A percentile compares a stretch with the other conserved stretches of the same genome.
phyloP scores from a whole-genome alignment of 2,329 filamentous ascomycete genomes.

The Cercospora sp. region DNA sequence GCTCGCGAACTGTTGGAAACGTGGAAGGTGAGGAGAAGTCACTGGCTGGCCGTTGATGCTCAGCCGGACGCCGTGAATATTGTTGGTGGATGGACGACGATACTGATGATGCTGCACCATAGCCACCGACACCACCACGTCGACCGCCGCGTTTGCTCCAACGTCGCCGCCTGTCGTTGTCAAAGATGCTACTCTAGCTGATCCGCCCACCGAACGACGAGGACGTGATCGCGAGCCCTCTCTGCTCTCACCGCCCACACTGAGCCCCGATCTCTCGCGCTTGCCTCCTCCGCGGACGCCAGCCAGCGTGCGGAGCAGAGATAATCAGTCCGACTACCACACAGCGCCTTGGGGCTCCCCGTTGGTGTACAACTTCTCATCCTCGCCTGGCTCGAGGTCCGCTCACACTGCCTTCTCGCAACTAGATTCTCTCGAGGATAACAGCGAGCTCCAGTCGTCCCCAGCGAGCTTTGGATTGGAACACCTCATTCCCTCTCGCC shows the following conservation, averaged over 20 bases:
- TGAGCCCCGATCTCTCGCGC: conserved; percentile 29
- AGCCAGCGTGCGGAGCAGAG: conserved; percentile 31
- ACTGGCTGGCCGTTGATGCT: neutral
- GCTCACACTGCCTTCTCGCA: conserved; percentile 37
- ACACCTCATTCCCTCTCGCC: conserved; percentile 37
- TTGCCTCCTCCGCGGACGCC: conserved; percentile 35
- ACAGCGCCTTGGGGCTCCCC: conserved; percentile 92
- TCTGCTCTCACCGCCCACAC: conserved; percentile 12
- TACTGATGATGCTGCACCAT: conserved; percentile 14
- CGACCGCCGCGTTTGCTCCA: conserved; percentile 17
- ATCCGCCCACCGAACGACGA: conserved; percentile 9
- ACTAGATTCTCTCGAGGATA: conserved; percentile 33
- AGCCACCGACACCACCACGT: conserved; percentile 19
- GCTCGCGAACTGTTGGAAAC: conserved; percentile 12
- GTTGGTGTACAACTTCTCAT: conserved; percentile 63
- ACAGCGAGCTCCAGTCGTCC: conserved; percentile 33
- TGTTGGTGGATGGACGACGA: conserved; percentile 1
- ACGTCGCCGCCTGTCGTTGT: conserved; percentile 26
- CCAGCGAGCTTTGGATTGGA: conserved; percentile 38
- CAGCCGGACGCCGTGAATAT: neutral
- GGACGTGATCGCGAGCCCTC: conserved; percentile 6
- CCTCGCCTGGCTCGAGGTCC: conserved; percentile 43
- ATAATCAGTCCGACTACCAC: conserved; percentile 42
- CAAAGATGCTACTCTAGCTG: conserved; percentile 23
- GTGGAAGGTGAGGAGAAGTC: conserved; percentile 20